Evolutionary conservation across 768 basidiomycete species (phyloP).

Genomic region (Coprinellus micaceus): DNA sequence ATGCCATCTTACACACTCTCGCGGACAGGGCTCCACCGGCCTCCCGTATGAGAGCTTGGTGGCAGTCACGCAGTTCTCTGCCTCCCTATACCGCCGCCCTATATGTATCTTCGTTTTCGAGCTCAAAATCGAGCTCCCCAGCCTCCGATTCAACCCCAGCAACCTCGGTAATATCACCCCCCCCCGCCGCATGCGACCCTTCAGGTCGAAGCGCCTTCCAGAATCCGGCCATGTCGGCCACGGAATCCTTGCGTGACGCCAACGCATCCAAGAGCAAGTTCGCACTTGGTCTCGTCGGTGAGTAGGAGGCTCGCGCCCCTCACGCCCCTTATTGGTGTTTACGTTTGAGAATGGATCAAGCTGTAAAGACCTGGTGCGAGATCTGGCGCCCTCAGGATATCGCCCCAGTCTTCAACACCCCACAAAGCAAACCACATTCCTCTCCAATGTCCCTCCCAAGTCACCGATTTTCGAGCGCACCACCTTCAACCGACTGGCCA

Average conservation of each 20-base stretch:
- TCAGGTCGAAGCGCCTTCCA: constrained; percentile 10
- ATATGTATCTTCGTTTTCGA: constrained; percentile 25
- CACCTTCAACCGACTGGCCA: constrained; percentile 5
- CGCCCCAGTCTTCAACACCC: constrained; percentile 41
- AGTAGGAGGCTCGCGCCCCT: constrained; percentile 24
- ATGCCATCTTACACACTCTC: constrained; percentile 43
- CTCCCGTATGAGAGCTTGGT: constrained; percentile 65
- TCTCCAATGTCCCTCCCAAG: not conserved
- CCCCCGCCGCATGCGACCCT: constrained; percentile 28
- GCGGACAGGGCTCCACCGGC: constrained; percentile 71
- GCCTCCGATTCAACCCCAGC: constrained; percentile 50
- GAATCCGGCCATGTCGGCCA: constrained; percentile 17
- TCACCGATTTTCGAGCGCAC: constrained; percentile 15
- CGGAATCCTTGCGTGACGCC: constrained; percentile 31
- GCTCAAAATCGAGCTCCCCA: constrained; percentile 41
- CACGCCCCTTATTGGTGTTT: constrained; percentile 2
- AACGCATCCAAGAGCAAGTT: constrained; percentile 59
- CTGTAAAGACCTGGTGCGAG: constrained; percentile 71
- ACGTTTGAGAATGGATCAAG: constrained; percentile 54
- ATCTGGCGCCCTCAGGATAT: constrained; percentile 80
- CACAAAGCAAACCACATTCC: not conserved
- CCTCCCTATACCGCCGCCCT: constrained; percentile 27
- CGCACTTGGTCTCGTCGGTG: constrained; percentile 68
- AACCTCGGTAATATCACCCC: constrained; percentile 45
- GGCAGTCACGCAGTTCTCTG: constrained; percentile 72